Evolutionary conservation across 2,329 filamentous ascomycete species (phyloP).

Genomic region (Trichoderma sp.): DNA sequence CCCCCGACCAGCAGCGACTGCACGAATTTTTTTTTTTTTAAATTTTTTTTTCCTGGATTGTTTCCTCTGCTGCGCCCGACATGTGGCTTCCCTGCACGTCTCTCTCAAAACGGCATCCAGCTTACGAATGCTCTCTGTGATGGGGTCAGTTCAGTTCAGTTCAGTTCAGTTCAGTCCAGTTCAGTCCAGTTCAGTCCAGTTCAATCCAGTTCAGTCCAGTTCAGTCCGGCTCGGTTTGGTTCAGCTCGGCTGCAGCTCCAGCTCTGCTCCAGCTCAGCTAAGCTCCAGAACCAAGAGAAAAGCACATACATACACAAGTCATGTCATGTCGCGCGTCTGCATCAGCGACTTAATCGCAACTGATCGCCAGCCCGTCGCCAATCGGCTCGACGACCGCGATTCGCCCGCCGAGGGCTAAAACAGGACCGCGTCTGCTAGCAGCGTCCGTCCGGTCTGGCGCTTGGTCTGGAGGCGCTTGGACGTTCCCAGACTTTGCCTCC

Average conservation of each 20-base stretch:
- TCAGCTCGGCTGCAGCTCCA: background rate
- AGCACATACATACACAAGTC: too few relatives aligned
- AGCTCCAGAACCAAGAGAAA: background rate
- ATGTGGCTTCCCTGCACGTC: background rate
- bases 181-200: too few relatives aligned
- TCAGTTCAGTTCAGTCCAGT: background rate
- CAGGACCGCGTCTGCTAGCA: constrained; percentile 10
- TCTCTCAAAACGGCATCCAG: background rate
- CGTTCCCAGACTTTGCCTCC: background rate
- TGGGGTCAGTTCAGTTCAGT: background rate
- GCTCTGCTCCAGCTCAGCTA: background rate
- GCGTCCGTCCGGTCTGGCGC: background rate
- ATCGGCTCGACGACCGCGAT: constrained; percentile 17
- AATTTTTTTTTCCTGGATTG: background rate
- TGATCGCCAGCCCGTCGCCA: constrained; percentile 18
- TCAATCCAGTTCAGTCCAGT: background rate
- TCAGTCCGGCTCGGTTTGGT: background rate
- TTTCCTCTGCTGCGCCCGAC: background rate
- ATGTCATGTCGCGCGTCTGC: constrained; percentile 3
- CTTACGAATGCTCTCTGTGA: background rate
- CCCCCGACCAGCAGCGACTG: background rate
- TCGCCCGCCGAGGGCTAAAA: constrained; percentile 7
- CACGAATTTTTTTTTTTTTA: background rate
- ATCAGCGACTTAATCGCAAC: constrained; percentile 7
- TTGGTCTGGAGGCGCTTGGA: constrained; percentile 12